Evolutionary conservation across 139 green algal genomes (phyloP).

Genomic region (Coccomyxa sp.): DNA sequence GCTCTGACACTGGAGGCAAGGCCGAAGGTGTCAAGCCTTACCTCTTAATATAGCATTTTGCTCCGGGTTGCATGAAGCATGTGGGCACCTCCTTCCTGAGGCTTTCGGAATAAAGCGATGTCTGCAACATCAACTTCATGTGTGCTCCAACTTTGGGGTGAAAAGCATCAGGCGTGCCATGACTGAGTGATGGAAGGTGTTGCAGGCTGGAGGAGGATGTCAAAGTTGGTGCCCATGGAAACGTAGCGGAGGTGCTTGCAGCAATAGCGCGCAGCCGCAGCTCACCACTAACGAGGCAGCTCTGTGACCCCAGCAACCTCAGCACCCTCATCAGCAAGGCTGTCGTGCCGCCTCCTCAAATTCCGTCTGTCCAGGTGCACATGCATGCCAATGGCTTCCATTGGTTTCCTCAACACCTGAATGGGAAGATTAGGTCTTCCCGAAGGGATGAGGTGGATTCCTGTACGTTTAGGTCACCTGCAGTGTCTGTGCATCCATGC

Average conservation of each 20-base stretch:
- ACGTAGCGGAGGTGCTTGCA: constrained; percentile 72
- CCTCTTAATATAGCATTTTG: too few species aligned
- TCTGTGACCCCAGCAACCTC: background rate
- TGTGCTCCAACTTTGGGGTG: too few species aligned
- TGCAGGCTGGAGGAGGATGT: constrained; percentile 4
- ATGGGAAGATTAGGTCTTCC: background rate
- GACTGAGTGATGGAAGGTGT: too few species aligned
- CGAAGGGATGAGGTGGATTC: background rate
- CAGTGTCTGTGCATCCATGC: background rate
- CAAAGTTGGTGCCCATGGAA: background rate
- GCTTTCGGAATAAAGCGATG: too few species aligned
- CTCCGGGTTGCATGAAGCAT: too few species aligned
- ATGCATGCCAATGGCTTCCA: background rate
- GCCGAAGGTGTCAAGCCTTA: too few species aligned
- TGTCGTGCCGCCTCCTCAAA: background rate
- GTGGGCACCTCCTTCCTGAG: too few species aligned
- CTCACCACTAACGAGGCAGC: constrained; percentile 52
- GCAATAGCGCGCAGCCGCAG: constrained; percentile 70
- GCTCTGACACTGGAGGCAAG: too few species aligned
- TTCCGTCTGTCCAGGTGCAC: background rate
- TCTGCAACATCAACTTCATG: too few species aligned
- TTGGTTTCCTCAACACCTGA: background rate
- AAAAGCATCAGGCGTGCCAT: too few species aligned
- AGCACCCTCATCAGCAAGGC: background rate
- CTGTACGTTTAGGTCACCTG: background rate